Evolutionary conservation across 805 yeast genomes (phyloP).

Genomic region (Kodamaea neixiangensis): DNA sequence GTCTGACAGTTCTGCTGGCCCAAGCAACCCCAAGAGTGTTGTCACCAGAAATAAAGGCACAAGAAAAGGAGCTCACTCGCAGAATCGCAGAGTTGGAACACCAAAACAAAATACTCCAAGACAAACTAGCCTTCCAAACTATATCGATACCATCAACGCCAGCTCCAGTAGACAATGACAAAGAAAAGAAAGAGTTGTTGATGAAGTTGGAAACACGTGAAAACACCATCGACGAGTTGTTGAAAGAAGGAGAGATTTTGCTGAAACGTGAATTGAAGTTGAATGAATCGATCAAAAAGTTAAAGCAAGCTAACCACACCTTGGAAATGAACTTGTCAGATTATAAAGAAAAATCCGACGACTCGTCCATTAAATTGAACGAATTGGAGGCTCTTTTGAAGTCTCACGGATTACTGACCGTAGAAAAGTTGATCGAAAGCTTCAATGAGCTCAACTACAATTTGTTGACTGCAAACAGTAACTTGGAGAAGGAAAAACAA

Average conservation of each 20-base stretch:
- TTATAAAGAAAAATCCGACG: constrained; percentile 32
- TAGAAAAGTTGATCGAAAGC: constrained; percentile 29
- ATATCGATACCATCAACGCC: neutral
- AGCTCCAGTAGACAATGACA: neutral
- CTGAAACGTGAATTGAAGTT: constrained; percentile 70
- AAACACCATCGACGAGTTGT: constrained; percentile 59
- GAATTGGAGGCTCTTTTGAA: constrained; percentile 42
- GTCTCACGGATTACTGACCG: constrained; percentile 25
- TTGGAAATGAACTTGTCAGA: constrained; percentile 33
- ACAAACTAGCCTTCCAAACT: neutral
- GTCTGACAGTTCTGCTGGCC: constrained; percentile 1
- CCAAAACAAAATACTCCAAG: neutral
- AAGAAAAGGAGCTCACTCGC: neutral
- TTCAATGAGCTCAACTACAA: constrained; percentile 17
- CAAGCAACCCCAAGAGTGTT: constrained; percentile 6
- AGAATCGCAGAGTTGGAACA: neutral
- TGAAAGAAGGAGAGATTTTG: constrained; percentile 75
- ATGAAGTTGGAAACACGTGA: constrained; percentile 33
- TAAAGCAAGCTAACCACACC: constrained; percentile 41
- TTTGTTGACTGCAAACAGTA: constrained; percentile 16
- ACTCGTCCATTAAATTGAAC: constrained; percentile 29
- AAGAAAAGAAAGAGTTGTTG: constrained; percentile 8
- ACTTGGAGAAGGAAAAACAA: constrained; percentile 21
- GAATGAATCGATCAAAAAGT: constrained; percentile 63
- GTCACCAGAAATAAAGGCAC: constrained; percentile 6